Conservation (phyloP, 2,329 filamentous ascomycete species). For the Verticillium dahliae region DNA sequence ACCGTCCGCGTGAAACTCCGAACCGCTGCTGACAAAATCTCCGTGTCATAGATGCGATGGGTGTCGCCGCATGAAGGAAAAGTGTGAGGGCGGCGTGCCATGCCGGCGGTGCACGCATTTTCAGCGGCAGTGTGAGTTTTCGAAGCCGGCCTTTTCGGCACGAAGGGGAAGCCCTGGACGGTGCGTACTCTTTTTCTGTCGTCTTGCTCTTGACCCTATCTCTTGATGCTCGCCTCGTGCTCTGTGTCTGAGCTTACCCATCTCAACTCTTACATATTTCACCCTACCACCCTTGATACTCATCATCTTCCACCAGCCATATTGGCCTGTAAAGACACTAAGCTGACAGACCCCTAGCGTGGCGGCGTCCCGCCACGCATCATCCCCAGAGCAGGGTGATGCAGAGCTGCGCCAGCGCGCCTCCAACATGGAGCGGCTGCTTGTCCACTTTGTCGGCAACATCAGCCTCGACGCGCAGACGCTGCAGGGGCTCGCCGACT, state of each 20-base stretch:
- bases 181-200: background rate
- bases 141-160: constrained; percentile 6
- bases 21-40: background rate
- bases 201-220: background rate
- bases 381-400: constrained; percentile 5
- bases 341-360: background rate
- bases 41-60: constrained; percentile 39
- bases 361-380: background rate
- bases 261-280: too few relatives aligned
- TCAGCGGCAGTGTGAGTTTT: constrained; percentile 43
- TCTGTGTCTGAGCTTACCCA: too few relatives aligned
- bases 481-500: constrained; percentile 33
- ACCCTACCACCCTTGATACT: too few relatives aligned
- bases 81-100: constrained; percentile 48
- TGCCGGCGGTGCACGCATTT: constrained; percentile 46
- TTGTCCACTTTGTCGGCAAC: constrained; percentile 39
- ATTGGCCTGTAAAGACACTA: too few relatives aligned
- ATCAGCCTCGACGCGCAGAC: constrained; percentile 32
- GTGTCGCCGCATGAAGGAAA: constrained; percentile 48
- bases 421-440: constrained; percentile 35
- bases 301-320: too few relatives aligned
- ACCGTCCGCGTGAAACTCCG: too few relatives aligned
- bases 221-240: background rate
- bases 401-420: constrained; percentile 12
- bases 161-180: background rate